A percentile compares a stretch with the other conserved stretches of the same genome.
phyloP scores from a whole-genome alignment of 139 green algal species.

The Choricystis sp. region DNA sequence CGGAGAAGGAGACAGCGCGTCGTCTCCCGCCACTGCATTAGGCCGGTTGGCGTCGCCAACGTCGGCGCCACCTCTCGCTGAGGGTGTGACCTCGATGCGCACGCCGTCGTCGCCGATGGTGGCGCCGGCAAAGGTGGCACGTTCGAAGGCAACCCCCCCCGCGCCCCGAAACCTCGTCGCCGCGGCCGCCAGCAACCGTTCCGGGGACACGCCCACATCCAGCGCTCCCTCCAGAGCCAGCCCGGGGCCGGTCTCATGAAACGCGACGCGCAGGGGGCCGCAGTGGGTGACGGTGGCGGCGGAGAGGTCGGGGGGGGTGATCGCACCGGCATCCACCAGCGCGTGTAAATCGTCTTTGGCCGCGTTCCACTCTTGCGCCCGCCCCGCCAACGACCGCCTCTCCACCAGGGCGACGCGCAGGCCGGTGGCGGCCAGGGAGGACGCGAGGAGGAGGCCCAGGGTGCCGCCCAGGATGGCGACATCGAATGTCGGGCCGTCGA shows the following conservation, averaged over 20 bases:
- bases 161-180: constrained; percentile 20
- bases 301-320: constrained; percentile 43
- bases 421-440: constrained; percentile 42
- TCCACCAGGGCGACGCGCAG: constrained; percentile 41
- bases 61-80: background rate
- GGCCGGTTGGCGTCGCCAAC: too few relatives aligned
- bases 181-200: constrained; percentile 10
- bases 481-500: constrained; percentile 26
- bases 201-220: constrained; percentile 57
- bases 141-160: constrained; percentile 36
- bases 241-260: constrained; percentile 13
- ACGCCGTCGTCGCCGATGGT: constrained; percentile 30
- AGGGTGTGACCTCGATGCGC: constrained; percentile 7
- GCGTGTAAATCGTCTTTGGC: constrained; percentile 14
- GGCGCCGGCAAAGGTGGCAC: constrained; percentile 27
- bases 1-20: too few relatives aligned
- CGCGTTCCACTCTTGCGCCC: constrained; percentile 22
- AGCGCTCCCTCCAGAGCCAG: constrained; percentile 48
- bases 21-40: too few relatives aligned
- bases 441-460: constrained; percentile 65
- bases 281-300: constrained; percentile 41
- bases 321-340: constrained; percentile 38
- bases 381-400: constrained; percentile 27
- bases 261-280: constrained; percentile 49
- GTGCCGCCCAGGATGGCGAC: constrained; percentile 72